These are phyloP conservation scores for Achaetomium macrosporum DNA, from an alignment of 2,329 filamentous ascomycete species.

Conservation along the genomic window DNA sequence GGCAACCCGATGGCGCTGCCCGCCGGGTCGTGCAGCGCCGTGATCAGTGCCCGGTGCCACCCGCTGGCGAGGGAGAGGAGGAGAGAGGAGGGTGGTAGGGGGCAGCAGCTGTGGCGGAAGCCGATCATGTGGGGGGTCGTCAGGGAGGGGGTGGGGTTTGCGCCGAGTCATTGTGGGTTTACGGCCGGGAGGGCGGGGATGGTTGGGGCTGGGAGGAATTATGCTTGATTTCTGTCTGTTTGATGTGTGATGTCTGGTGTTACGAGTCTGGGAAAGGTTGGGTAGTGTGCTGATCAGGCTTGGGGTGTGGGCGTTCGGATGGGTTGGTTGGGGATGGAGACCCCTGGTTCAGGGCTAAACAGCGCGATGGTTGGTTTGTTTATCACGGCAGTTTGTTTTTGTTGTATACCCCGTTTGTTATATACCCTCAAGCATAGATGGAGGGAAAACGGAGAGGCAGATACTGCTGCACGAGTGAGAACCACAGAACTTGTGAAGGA, in stretches of 20 bases:
- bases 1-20: slow-evolving; percentile 45
- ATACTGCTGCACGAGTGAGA: too few relatives aligned
- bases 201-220: slow-evolving; percentile 34
- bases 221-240: slow-evolving; percentile 29
- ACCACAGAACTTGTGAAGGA: too few relatives aligned
- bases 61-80: slow-evolving; percentile 23
- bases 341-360: too few relatives aligned
- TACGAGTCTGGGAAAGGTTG: neutral
- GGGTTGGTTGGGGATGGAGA: neutral
- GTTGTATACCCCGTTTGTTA: neutral
- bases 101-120: slow-evolving; percentile 29
- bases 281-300: neutral
- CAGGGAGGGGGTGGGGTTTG: slow-evolving; percentile 33
- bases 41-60: slow-evolving; percentile 46
- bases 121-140: slow-evolving; percentile 44
- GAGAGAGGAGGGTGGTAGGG: neutral
- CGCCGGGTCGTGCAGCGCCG: slow-evolving; percentile 46
- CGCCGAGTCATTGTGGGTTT: slow-evolving; percentile 41
- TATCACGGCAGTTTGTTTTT: neutral
- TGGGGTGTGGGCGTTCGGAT: neutral
- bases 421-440: neutral
- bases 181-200: slow-evolving; percentile 32
- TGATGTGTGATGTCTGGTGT: neutral
- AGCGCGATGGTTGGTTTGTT: neutral
- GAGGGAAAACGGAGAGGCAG: too few relatives aligned